These are phyloP conservation scores for Avena insularis DNA, from an alignment of 176 grass and related monocot genomes.

Conservation along the genomic window DNA sequence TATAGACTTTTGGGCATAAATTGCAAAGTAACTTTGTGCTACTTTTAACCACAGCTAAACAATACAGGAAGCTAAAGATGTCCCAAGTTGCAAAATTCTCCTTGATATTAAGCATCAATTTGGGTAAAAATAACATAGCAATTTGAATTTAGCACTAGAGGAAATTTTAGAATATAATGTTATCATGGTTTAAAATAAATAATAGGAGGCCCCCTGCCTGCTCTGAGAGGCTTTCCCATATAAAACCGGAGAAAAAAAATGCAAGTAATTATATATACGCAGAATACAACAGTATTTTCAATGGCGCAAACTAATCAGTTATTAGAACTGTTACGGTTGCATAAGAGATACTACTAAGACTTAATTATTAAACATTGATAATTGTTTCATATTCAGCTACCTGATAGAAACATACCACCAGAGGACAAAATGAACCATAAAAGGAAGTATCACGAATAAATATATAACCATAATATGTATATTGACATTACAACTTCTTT, in stretches of 20 bases:
- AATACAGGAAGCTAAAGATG: background rate
- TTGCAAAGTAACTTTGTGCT: background rate
- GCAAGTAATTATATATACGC: background rate
- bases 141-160: slow-evolving; percentile 11
- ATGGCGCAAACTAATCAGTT: background rate
- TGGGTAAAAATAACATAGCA: background rate
- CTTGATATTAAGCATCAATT: background rate
- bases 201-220: background rate
- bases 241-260: background rate
- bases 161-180: background rate
- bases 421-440: background rate
- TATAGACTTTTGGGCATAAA: background rate
- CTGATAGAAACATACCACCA: background rate
- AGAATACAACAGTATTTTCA: background rate
- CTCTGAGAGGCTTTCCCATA: background rate
- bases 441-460: background rate
- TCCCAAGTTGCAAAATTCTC: background rate
- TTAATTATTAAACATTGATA: background rate
- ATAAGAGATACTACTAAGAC: background rate
- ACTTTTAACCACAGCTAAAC: background rate
- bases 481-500: background rate
- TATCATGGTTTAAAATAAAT: background rate
- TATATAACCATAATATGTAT: background rate
- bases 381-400: background rate
- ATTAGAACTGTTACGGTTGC: background rate